Evolutionary conservation across 139 green algal genomes (phyloP).

Genomic region (Chlamydomonas sphaeroides): DNA sequence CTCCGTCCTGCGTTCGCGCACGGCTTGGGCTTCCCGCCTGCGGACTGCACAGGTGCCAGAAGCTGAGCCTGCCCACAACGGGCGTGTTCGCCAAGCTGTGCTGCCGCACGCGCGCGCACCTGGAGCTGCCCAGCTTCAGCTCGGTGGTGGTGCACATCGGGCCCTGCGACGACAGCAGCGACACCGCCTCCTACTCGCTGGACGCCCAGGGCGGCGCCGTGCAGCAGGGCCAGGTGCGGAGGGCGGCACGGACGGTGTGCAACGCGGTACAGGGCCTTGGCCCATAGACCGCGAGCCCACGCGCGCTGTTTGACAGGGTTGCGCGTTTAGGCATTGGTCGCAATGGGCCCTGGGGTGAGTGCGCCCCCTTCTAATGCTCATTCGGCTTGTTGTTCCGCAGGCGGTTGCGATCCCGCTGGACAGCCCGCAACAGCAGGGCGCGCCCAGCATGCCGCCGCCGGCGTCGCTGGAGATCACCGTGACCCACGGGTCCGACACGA

Average conservation of each 20-base stretch:
- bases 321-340: no score
- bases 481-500: background rate
- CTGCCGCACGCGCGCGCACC: conserved; percentile 2
- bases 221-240: conserved; percentile 2
- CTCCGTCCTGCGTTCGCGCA: background rate
- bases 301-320: no score
- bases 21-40: background rate
- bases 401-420: conserved; percentile 23
- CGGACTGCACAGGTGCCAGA: conserved; percentile 15
- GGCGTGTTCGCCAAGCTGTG: conserved; percentile 30
- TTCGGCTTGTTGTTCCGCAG: conserved; percentile 12
- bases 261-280: no score
- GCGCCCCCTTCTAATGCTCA: no score
- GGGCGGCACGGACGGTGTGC: no score
- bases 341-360: no score
- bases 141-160: conserved; percentile 10
- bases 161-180: conserved; percentile 17
- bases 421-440: background rate
- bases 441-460: background rate
- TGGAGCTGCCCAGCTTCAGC: background rate
- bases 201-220: conserved; percentile 1
- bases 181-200: background rate
- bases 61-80: conserved; percentile 3
- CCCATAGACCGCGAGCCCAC: no score
- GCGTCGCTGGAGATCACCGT: conserved; percentile 16